Base-by-base conservation (phyloP, 2,329 filamentous ascomycete genomes). In the Aspergillus sp. region DNA sequence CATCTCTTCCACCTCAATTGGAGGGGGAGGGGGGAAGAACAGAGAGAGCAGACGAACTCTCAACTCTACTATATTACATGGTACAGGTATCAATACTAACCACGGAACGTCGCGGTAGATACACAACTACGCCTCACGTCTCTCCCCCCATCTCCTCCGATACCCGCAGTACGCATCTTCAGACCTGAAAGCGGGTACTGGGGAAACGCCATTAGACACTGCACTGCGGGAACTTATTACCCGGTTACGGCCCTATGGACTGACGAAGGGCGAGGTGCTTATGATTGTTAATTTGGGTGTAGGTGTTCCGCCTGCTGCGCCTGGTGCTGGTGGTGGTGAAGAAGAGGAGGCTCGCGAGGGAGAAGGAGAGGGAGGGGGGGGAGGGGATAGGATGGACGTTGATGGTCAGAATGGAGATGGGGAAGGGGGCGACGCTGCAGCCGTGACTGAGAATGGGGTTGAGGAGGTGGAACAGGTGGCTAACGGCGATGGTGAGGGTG, bases 261-360 rank as follows among this genome's bases (percentile, higher is more conserved):
- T 80, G 17, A 79, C 77, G 27, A 80, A 80, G 63, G 76, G 74
- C 0, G 78, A 80, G 64, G 74, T 78, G 9, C 61, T 79, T 17
- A 79, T 75, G 70, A 73, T 80, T 51, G 62, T 80, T 19, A 80
- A 80, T 58, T 63, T 80, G 24, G 77, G 78, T 0, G 63, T 79
- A 15, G 78, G 77, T 14, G 17, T 48, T 35, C 31, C 46, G 15
- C 17, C 58, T 14, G 37, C 43, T 27, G 54, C 55, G 24, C 44
- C 54, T n/a, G 58, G 58, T 12, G 62, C 45, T 11, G 69, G 70
- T 4, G 59, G 70, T 6, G 54, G 37, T 43, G 41, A 46, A n/a
- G 41, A 43, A 5, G 46, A 46, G 51, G 53, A 43, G 17, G 40
- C 9, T 31, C 27, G 9, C 5, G 54, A 40, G 43, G 41, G 48